Evolutionary conservation across 768 basidiomycete genomes (phyloP), one percentile per base, ranked within the genome.

Genomic region (Lentinula sp.): DNA sequence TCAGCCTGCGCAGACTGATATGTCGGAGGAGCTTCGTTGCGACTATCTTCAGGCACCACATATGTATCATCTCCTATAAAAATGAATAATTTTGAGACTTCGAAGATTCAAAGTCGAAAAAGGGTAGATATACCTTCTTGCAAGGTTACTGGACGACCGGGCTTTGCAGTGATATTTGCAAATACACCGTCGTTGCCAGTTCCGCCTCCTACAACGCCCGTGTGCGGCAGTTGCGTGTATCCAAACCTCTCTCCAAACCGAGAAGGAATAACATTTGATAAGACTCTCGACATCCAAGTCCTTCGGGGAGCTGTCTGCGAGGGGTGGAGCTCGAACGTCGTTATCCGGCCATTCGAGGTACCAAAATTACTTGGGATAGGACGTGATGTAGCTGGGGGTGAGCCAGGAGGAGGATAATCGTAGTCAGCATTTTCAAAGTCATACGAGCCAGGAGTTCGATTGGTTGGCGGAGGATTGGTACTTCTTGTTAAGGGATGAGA

Each of bases 1-100:
- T 99, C 97, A 15, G 91, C 87, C 70, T 95, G 88, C 9, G 97
- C 97, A 35, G 86, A 81, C 13, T 92, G 88, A 72, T 99, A 98
- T 7, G 95, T 90, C 1, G 97, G 97, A 4, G 95, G 94, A 0
- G 88, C 86, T 61, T 95, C 89, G 61, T 88, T 85, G 66, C 90
- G 84, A 6, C 84, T 74, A 54, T 93, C 90, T 72, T 98, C 95
- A 6, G 94, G 93, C 42, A 90, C 88, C 64, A 87, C 74, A 70
- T 80, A 85, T n/a, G 81, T 84, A 67, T 83, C 82, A 62, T 91
- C 88, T 36, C 87, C 90, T 90, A 63, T 6, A 57, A 15, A 51
- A 32, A 57, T 49, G 54, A 23, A 54, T 20, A n/a, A 56, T 2
- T 3, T 36, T 18, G 48, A 62, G 43, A 42, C 61, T 46, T 12